phyloP scores from a whole-genome alignment of 176 grass and related monocot genomes.

The Triticum urartu region DNA sequence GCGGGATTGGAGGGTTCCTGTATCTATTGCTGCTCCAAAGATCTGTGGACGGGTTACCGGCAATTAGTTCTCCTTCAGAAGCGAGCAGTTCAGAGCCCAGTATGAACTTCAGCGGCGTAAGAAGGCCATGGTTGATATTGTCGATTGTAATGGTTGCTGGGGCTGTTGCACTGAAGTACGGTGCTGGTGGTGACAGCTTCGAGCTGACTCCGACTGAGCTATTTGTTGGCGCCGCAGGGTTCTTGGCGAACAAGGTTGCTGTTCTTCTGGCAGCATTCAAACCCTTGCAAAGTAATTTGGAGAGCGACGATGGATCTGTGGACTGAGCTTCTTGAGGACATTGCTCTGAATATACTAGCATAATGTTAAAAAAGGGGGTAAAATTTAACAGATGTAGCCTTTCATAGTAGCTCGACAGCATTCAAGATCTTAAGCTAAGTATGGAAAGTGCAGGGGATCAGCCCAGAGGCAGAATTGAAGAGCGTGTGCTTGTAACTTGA shows the following conservation, averaged over 20 bases:
- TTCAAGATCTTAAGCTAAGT: not conserved
- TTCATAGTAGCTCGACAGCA: not conserved
- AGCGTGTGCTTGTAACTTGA: not conserved
- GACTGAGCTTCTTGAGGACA: not conserved
- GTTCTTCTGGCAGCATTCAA: slow-evolving; percentile 84
- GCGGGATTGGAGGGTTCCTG: slow-evolving; percentile 73
- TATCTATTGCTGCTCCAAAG: slow-evolving; percentile 77
- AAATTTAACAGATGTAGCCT: not conserved
- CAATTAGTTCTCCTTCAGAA: slow-evolving; percentile 38
- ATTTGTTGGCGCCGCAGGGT: slow-evolving; percentile 61
- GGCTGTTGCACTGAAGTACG: slow-evolving; percentile 55
- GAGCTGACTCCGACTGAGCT: slow-evolving; percentile 60
- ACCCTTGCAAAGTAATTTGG: slow-evolving; percentile 61
- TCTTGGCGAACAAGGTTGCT: slow-evolving; percentile 65
- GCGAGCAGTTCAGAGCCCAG: slow-evolving; percentile 14
- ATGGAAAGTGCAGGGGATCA: not conserved
- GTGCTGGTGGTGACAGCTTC: slow-evolving; percentile 41
- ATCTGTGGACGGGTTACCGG: slow-evolving; percentile 67
- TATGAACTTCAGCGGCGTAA: slow-evolving; percentile 30
- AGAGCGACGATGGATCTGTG: slow-evolving; percentile 28
- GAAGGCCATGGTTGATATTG: slow-evolving; percentile 77
- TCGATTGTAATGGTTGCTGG: slow-evolving; percentile 45
- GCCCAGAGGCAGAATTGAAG: not conserved
- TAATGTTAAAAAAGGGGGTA: not conserved
- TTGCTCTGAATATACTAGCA: not conserved